phyloP scores from a whole-genome alignment of 2,329 filamentous ascomycete species.

The Talaromyces sp. region DNA sequence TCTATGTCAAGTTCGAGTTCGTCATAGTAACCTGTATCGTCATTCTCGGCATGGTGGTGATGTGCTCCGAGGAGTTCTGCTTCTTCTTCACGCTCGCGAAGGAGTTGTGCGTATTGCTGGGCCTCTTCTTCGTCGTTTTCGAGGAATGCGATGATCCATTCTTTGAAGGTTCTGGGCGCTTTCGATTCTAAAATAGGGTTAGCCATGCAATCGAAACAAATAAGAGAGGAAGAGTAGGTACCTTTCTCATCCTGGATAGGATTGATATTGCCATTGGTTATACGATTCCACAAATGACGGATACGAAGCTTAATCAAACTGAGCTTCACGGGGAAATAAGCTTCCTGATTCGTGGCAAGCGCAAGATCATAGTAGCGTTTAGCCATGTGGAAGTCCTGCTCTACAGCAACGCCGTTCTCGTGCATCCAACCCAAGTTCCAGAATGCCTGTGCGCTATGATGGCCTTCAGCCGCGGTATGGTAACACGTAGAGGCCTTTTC shows the following conservation, averaged over 20 bases:
- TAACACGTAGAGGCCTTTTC: slow-evolving; percentile 94
- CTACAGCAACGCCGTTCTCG: slow-evolving; percentile 88
- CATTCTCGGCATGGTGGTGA: slow-evolving; percentile 27
- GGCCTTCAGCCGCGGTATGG: slow-evolving; percentile 83
- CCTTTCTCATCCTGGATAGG: slow-evolving; percentile 86
- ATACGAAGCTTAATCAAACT: slow-evolving; percentile 81
- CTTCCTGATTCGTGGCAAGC: slow-evolving; percentile 85
- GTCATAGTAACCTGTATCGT: slow-evolving; percentile 56
- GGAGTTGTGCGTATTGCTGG: slow-evolving; percentile 60
- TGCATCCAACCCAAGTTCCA: slow-evolving; percentile 99
- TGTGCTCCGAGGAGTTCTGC: slow-evolving; percentile 33
- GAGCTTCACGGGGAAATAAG: slow-evolving; percentile 87
- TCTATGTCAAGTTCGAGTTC: slow-evolving; percentile 65
- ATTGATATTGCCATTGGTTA: slow-evolving; percentile 87
- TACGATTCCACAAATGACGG: slow-evolving; percentile 89
- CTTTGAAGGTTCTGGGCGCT: slow-evolving; percentile 73
- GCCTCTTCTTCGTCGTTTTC: slow-evolving; percentile 64
- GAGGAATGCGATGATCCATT: slow-evolving; percentile 86
- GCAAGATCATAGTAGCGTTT: slow-evolving; percentile 96
- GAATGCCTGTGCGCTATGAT: slow-evolving; percentile 88
- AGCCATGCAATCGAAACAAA: neutral
- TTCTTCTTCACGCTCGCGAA: slow-evolving; percentile 39
- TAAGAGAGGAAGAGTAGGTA: slow-evolving; percentile 48
- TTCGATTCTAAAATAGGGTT: slow-evolving; percentile 55
- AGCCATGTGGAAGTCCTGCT: slow-evolving; percentile 94